These are phyloP conservation scores for Parastagonospora avenae DNA, from an alignment of 2,329 filamentous ascomycete genomes.

Conservation along the genomic window DNA sequence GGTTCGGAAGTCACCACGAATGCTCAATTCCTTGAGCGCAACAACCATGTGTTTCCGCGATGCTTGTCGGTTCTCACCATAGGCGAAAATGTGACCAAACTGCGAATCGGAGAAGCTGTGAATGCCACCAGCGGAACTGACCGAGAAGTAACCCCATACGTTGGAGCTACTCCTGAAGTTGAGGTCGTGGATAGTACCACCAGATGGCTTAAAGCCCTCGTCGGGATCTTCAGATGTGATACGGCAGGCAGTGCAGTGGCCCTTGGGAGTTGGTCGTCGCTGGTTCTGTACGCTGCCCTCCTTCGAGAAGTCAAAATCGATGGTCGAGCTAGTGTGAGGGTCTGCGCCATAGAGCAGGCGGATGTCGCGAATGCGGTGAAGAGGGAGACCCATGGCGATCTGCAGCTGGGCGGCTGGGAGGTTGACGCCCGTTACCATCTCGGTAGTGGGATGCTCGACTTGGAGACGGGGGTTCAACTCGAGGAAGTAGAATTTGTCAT, in stretches of 20 bases:
- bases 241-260: conserved; percentile 96
- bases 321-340: conserved; percentile 80
- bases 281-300: conserved; percentile 83
- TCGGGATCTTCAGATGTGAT: conserved; percentile 99
- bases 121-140: conserved; percentile 93
- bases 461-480: conserved; percentile 98
- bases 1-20: conserved; percentile 98
- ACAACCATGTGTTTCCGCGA: conserved; percentile 99
- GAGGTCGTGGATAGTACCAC: conserved; percentile 97
- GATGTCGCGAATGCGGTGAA: conserved; percentile 96
- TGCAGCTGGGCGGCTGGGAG: conserved; percentile 96
- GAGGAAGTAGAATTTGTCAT: conserved; percentile 99
- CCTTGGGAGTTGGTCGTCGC: conserved; percentile 88
- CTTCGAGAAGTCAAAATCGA: conserved; percentile 95
- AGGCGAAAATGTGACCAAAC: conserved; percentile 99
- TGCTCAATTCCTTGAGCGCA: conserved; percentile 96
- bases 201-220: conserved; percentile 99
- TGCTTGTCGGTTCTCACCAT: conserved; percentile 94
- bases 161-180: conserved; percentile 99
- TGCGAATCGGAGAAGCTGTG: conserved; percentile 99
- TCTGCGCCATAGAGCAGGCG: conserved; percentile 94
- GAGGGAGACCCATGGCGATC: conserved; percentile 96
- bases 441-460: conserved; percentile 98
- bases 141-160: conserved; percentile 99
- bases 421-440: conserved; percentile 99